Percentiles rank a stretch among this genome's conserved stretches.
Conservation (phyloP, 73 alveolate species). For the Loxodes magnus region DNA sequence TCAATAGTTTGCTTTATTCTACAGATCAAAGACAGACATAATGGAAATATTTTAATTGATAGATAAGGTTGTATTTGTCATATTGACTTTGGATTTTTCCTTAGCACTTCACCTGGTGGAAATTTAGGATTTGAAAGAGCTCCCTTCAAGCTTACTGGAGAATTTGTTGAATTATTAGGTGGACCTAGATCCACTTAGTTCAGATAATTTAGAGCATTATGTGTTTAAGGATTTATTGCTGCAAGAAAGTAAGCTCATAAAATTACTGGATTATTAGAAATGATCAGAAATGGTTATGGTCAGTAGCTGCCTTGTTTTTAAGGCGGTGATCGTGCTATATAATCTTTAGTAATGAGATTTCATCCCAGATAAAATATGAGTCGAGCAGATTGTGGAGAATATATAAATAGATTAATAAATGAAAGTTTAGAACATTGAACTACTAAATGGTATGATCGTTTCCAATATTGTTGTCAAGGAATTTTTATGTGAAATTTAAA, state of each 20-base stretch:
- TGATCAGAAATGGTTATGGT: conserved; percentile 44
- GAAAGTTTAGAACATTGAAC: conserved; percentile 45
- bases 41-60: conserved; percentile 93
- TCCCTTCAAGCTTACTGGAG: conserved; percentile 91
- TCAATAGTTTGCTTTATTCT: conserved; percentile 84
- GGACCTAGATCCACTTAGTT: conserved; percentile 49
- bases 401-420: conserved; percentile 38
- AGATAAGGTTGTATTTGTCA: conserved; percentile 88
- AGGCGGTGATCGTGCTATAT: conserved; percentile 14
- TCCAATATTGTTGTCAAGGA: conserved; percentile 47
- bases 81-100: conserved; percentile 96
- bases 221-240: conserved; percentile 39
- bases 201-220: not conserved
- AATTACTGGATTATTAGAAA: conserved; percentile 38
- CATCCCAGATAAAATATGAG: conserved; percentile 33
- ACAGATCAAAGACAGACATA: conserved; percentile 93
- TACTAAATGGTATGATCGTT: conserved; percentile 56
- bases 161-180: conserved; percentile 78
- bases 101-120: conserved; percentile 83
- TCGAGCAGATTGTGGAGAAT: conserved; percentile 36
- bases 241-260: conserved; percentile 31
- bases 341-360: conserved; percentile 6
- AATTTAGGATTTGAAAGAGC: conserved; percentile 89
- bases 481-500: too few species aligned
- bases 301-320: conserved; percentile 8